These are phyloP conservation scores for Babesia bigemina DNA, from an alignment of 169 alveolate genomes.

Conservation along the genomic window DNA sequence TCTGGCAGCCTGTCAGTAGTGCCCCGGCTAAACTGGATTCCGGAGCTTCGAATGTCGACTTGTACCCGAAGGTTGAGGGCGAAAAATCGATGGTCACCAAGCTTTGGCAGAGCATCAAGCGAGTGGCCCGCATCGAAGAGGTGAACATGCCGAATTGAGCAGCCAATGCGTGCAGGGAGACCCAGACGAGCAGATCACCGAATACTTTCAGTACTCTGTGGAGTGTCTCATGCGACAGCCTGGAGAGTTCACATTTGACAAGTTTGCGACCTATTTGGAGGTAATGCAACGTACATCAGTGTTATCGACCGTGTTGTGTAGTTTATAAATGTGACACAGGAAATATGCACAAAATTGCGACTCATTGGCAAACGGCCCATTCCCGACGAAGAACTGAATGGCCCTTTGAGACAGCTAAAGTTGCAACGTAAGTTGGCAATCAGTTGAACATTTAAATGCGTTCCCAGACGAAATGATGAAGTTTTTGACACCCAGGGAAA, in stretches of 20 bases:
- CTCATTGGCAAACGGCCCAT: slow-evolving; percentile 59
- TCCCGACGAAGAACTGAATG: slow-evolving; percentile 58
- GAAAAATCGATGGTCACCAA: slow-evolving; percentile 18
- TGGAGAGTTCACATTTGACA: slow-evolving; percentile 63
- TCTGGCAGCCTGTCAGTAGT: slow-evolving; percentile 40
- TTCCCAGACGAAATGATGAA: slow-evolving; percentile 66
- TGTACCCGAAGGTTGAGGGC: slow-evolving; percentile 9
- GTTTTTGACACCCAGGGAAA: slow-evolving; percentile 69
- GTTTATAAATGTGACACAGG: slow-evolving; percentile 1
- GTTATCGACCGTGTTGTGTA: background rate
- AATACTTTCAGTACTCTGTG: slow-evolving; percentile 61
- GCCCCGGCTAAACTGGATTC: background rate
- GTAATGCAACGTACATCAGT: background rate
- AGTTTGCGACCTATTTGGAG: slow-evolving; percentile 53
- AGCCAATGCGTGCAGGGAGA: slow-evolving; percentile 20
- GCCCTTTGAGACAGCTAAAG: slow-evolving; percentile 51
- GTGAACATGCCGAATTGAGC: background rate
- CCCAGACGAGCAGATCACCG: slow-evolving; percentile 55
- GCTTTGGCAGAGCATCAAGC: slow-evolving; percentile 42
- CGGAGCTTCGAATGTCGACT: slow-evolving; percentile 2
- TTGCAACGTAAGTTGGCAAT: slow-evolving; percentile 52
- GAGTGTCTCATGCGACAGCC: slow-evolving; percentile 60
- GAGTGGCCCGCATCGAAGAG: slow-evolving; percentile 33
- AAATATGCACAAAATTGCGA: slow-evolving; percentile 51
- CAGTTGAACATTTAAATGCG: slow-evolving; percentile 26